Percentiles rank a stretch among this genome's conserved stretches.
These are phyloP conservation scores for Berberis thunbergii DNA, from an alignment of 164 flowering plant species.

Conservation along the genomic window DNA sequence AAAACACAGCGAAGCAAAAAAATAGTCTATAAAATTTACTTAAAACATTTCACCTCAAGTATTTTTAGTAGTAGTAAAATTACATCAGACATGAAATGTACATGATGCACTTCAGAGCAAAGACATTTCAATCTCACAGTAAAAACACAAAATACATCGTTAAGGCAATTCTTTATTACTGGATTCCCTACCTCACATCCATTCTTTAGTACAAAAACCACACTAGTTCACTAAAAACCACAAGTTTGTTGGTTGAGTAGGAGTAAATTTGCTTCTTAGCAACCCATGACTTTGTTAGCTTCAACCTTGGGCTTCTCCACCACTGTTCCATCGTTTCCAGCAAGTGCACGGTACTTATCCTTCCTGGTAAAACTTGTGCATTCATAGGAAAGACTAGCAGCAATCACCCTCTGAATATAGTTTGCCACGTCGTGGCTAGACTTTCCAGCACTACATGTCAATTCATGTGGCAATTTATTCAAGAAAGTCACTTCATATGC, in stretches of 20 bases:
- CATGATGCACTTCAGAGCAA: too few species aligned
- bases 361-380: slow-evolving; percentile 61
- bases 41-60: too few species aligned
- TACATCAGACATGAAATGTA: too few species aligned
- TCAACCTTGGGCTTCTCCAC: not conserved
- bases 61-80: too few species aligned
- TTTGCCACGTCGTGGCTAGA: slow-evolving; percentile 31
- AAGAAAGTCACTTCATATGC: slow-evolving; percentile 19
- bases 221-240: not conserved
- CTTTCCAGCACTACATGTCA: slow-evolving; percentile 1
- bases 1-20: too few species aligned
- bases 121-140: too few species aligned
- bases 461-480: slow-evolving; percentile 12
- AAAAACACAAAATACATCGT: too few species aligned
- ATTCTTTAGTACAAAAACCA: too few species aligned
- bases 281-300: slow-evolving; percentile 2
- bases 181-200: too few species aligned
- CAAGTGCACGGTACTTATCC: slow-evolving; percentile 54
- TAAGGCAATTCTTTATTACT: too few species aligned
- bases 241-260: not conserved
- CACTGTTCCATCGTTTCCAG: slow-evolving; percentile 49
- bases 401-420: slow-evolving; percentile 40
- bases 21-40: too few species aligned
- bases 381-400: slow-evolving; percentile 39
- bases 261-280: not conserved